phyloP scores from a whole-genome alignment of 1,139 yeast genomes.

The Scheffersomyces illinoinensis region DNA sequence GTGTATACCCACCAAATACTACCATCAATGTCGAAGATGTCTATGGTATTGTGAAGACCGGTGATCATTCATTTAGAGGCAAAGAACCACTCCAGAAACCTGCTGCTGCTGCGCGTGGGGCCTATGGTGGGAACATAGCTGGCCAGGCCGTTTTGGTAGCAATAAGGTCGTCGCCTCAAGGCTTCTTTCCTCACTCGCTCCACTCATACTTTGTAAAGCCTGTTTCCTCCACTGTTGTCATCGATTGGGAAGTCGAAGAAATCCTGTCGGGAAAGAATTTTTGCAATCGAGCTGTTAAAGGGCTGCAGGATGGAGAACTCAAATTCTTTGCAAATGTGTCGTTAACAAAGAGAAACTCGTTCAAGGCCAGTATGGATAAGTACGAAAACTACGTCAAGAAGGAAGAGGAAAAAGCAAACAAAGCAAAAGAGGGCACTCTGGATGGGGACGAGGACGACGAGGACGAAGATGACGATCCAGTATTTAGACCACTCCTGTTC shows the following conservation, averaged over 20 bases:
- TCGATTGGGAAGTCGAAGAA: conserved; percentile 21
- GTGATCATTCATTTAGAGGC: conserved; percentile 26
- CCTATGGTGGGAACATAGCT: conserved; percentile 43
- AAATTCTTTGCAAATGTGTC: conserved; percentile 58
- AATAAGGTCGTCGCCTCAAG: conserved; percentile 28
- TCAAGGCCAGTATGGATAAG: conserved; percentile 17
- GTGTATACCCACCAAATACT: background rate
- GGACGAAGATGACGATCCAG: conserved; percentile 26
- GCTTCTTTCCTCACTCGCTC: conserved; percentile 42
- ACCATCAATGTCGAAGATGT: conserved; percentile 13
- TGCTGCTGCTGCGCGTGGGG: conserved; percentile 32
- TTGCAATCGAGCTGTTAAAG: conserved; percentile 58
- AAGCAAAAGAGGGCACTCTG: conserved; percentile 18
- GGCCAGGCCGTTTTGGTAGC: conserved; percentile 45
- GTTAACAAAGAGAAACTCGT: conserved; percentile 40
- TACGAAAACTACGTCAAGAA: conserved; percentile 25
- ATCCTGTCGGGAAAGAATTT: conserved; percentile 60
- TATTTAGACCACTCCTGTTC: conserved; percentile 35
- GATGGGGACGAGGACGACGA: conserved; percentile 30
- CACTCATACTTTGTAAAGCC: conserved; percentile 44
- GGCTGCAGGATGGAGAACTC: conserved; percentile 51
- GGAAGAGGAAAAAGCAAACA: conserved; percentile 13
- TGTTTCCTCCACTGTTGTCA: conserved; percentile 12
- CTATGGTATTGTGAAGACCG: conserved; percentile 25
- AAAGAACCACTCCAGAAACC: conserved; percentile 36